Evolutionary conservation across 768 basidiomycete species (phyloP).

Genomic region (Tulasnella sp.): DNA sequence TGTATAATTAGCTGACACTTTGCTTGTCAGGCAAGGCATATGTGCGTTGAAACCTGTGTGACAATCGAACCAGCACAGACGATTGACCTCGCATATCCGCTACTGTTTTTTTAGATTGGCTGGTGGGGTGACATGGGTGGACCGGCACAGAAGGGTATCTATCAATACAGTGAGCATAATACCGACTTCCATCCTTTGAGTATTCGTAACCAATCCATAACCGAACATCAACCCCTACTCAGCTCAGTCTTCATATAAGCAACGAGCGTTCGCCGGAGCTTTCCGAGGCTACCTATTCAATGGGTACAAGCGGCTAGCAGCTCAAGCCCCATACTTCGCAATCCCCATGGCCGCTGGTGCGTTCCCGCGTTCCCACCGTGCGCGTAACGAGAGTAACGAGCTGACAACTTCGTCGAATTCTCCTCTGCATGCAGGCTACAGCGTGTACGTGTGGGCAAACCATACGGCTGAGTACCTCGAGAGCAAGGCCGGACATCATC

Average conservation of each 20-base stretch:
- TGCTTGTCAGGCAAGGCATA: slow-evolving; percentile 14
- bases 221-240: slow-evolving; percentile 1
- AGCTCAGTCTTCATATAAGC: slow-evolving; percentile 80
- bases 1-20: neutral
- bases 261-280: slow-evolving; percentile 60
- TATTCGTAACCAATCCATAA: slow-evolving; percentile 2
- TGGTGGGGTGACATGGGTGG: slow-evolving; percentile 84
- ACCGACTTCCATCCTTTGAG: neutral
- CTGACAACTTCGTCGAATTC: neutral
- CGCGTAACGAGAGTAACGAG: neutral
- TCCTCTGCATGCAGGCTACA: slow-evolving; percentile 45
- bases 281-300: slow-evolving; percentile 75
- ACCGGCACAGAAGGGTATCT: slow-evolving; percentile 64
- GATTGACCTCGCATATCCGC: neutral
- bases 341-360: slow-evolving; percentile 68
- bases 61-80: neutral
- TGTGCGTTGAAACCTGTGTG: slow-evolving; percentile 3
- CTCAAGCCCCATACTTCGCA: slow-evolving; percentile 66
- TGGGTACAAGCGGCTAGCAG: slow-evolving; percentile 65
- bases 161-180: slow-evolving; percentile 61
- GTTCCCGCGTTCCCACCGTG: slow-evolving; percentile 26
- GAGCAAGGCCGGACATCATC: slow-evolving; percentile 65
- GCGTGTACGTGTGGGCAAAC: slow-evolving; percentile 71
- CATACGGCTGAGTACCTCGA: slow-evolving; percentile 53
- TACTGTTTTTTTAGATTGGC: slow-evolving; percentile 47